These are phyloP conservation scores for Aspergillus egyptiacus DNA, from an alignment of 495 filamentous ascomycete genomes.

Conservation along the genomic window DNA sequence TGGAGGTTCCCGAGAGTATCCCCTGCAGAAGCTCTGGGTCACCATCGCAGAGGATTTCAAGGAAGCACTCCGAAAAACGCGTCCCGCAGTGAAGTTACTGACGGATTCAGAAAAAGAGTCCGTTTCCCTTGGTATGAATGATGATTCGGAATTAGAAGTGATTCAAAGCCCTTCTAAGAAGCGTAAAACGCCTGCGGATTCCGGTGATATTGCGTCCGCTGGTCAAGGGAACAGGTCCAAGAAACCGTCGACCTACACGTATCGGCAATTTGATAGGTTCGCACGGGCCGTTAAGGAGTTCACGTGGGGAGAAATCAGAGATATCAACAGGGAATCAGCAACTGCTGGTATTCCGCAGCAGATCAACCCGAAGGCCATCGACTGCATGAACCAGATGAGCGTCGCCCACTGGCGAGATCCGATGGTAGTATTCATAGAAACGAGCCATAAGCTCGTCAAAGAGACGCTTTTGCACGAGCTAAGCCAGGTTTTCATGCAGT, in stretches of 20 bases:
- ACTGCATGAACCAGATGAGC: slow-evolving; percentile 33
- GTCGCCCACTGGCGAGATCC: slow-evolving; percentile 37
- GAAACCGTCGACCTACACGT: slow-evolving; percentile 10
- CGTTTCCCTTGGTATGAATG: background rate
- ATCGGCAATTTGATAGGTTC: slow-evolving; percentile 16
- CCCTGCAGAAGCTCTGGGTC: slow-evolving; percentile 35
- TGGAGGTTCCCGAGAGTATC: slow-evolving; percentile 26
- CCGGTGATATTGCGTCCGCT: background rate
- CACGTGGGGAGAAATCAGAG: slow-evolving; percentile 25
- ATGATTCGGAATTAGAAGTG: slow-evolving; percentile 29
- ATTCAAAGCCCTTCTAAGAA: slow-evolving; percentile 13
- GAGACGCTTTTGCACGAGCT: slow-evolving; percentile 27
- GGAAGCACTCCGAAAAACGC: slow-evolving; percentile 26
- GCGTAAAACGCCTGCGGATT: slow-evolving; percentile 14
- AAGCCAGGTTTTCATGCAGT: slow-evolving; percentile 29
- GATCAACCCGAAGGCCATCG: slow-evolving; percentile 37
- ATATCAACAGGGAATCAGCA: slow-evolving; percentile 34
- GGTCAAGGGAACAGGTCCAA: background rate
- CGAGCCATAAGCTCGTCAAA: slow-evolving; percentile 26
- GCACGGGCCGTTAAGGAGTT: slow-evolving; percentile 20
- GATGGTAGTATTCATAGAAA: slow-evolving; percentile 24
- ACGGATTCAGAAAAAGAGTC: slow-evolving; percentile 4
- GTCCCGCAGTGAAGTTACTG: slow-evolving; percentile 27
- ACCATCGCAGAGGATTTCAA: slow-evolving; percentile 33
- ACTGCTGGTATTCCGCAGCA: slow-evolving; percentile 34